Evolutionary conservation across 108 stramenopile species (phyloP), one percentile per base, ranked within the genome.

Genomic region (Schizochytrium sp.): DNA sequence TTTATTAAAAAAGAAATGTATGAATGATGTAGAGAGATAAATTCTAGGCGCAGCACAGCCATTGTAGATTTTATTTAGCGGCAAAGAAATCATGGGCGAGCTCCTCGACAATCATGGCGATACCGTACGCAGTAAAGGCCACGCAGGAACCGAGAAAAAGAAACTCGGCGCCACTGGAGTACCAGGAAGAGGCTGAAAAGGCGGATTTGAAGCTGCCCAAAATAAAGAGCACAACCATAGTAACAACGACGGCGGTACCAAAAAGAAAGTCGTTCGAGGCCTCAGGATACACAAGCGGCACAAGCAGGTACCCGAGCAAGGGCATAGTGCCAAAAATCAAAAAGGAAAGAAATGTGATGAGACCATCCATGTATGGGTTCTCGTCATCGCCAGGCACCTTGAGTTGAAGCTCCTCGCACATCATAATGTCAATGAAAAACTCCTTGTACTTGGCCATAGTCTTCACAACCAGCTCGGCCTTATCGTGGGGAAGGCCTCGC

Each of bases 271-370:
- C 17, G 87, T 87, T 38, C n/a, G 13, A n/a, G 17, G 4, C 38
- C 47, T 56, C 28, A 42, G 87, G 41, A 47, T 57, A 57, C 55
- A 57, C 47, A 56, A 53, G 69, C 87, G 55, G 56, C 8, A 41
- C 88, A 19, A 89, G 8, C 3, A 89, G 49, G 83, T 89, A 89
- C 4, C 59, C 47, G 15, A 87, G 42, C 4, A 91, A 61, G 1
- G 91, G 91, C 17, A 91, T 61, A 46, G 61, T 47, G 47, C 91
- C 91, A 59, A 91, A 91, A 38, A 73, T 56, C 42, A 91, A 41
- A 60, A 91, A 91, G 46, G 89, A 87, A 17, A 64, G 40, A 59
- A 91, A 91, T 17, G 89, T 91, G 44, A 91, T 64, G 44, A 91
- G 13, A 19, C 91, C 91, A 55, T 91, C 61, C 89, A 53, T 60